Evolutionary conservation across 345 rosid genomes (phyloP).

Genomic region (Citrus cavaleriei): DNA sequence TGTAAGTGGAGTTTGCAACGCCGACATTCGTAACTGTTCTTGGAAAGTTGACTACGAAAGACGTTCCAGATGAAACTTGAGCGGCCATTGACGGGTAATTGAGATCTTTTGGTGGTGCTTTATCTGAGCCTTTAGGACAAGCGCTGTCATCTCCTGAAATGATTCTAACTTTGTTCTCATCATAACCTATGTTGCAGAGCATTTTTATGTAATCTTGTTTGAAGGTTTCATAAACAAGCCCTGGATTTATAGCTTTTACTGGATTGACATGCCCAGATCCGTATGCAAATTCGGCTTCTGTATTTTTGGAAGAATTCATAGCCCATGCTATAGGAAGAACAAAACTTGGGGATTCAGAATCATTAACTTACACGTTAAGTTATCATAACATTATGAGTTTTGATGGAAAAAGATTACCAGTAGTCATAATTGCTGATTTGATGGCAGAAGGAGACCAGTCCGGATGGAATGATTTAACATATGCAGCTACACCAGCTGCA

Average conservation of each 20-base stretch:
- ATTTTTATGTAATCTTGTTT: slow-evolving; percentile 20
- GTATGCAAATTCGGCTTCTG: not conserved
- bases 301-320: not conserved
- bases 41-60: slow-evolving; percentile 22
- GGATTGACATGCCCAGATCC: slow-evolving; percentile 21
- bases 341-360: not conserved
- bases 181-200: not conserved
- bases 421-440: not conserved
- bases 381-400: not conserved
- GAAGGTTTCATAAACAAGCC: slow-evolving; percentile 22
- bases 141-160: slow-evolving; percentile 11
- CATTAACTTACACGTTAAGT: not conserved
- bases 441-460: not conserved
- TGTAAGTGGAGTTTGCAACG: slow-evolving; percentile 28
- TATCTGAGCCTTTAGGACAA: slow-evolving; percentile 11
- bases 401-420: not conserved
- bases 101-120: slow-evolving; percentile 18
- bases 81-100: slow-evolving; percentile 38
- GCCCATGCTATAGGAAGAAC: not conserved
- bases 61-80: not conserved
- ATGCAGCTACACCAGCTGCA: slow-evolving; percentile 41
- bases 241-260: not conserved
- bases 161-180: slow-evolving; percentile 1
- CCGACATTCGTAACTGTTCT: slow-evolving; percentile 42
- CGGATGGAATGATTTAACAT: slow-evolving; percentile 29